These are phyloP conservation scores for Maudiozyma pseudohumilis DNA, from an alignment of 805 yeast genomes.

Conservation along the genomic window DNA sequence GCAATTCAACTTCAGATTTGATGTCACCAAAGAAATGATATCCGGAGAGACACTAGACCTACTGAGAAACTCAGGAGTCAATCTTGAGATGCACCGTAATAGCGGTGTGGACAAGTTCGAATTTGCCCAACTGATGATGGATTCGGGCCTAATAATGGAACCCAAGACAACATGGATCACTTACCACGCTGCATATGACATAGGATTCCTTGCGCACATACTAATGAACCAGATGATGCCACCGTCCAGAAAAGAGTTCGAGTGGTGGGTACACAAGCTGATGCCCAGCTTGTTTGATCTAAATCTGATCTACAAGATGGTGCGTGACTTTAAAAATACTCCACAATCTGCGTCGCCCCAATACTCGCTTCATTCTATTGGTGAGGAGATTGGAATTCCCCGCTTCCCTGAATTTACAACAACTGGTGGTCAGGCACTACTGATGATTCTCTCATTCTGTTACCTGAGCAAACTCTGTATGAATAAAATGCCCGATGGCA, in stretches of 20 bases:
- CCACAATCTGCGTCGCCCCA: conserved; percentile 18
- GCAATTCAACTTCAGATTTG: conserved; percentile 91
- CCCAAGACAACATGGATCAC: conserved; percentile 70
- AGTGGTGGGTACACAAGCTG: conserved; percentile 55
- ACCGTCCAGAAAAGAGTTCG: conserved; percentile 65
- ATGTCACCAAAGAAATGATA: conserved; percentile 69
- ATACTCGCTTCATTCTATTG: conserved; percentile 42
- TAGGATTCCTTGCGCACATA: conserved; percentile 77
- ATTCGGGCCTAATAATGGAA: conserved; percentile 76
- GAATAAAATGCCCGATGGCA: conserved; percentile 28
- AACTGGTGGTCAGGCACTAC: conserved; percentile 54
- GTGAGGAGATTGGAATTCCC: conserved; percentile 63
- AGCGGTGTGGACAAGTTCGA: conserved; percentile 71
- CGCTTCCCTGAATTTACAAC: conserved; percentile 45
- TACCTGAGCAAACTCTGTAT: conserved; percentile 36
- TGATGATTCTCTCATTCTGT: conserved; percentile 56
- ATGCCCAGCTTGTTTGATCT: conserved; percentile 82
- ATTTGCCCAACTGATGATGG: conserved; percentile 76
- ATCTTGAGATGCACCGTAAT: conserved; percentile 61
- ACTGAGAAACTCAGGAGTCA: conserved; percentile 71
- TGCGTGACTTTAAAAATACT: conserved; percentile 20
- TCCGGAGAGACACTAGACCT: conserved; percentile 77
- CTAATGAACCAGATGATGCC: conserved; percentile 74
- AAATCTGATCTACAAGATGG: conserved; percentile 40
- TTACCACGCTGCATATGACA: conserved; percentile 89